Base-by-base conservation (phyloP, 1,139 yeast genomes). In the Lodderomyces oxycetoniae region DNA sequence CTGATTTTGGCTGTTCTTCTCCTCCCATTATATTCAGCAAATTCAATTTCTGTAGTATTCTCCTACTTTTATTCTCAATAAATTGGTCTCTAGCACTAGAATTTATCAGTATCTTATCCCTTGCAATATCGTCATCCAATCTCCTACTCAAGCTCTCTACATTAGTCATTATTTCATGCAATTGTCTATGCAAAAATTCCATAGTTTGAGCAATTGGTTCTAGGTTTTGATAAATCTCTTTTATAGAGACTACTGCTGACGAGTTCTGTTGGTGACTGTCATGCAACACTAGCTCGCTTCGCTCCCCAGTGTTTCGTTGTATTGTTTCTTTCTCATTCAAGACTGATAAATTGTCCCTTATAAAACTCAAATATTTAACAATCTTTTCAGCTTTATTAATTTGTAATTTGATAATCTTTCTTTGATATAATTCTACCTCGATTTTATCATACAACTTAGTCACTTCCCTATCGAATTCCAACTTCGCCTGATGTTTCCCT, bases 371-470 rank as follows among this genome's bases (percentile, higher is more conserved):
- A n/a, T 59, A 52, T 19, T 47, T 48, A 8, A 65, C 44, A 14
- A 75, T 45, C 39, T 58, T 59, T 29, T 49, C 48, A 12, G 70
- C 71, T 40, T 64, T 67, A 26, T 49, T 45, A 10, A 71, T 44
- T 35, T 71, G 74, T 21, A 63, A 51, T 30, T 61, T 59, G 35
- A 77, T 49, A 15, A 63, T 45, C 41, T 63, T 63, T 32, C 77
- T 63, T 30, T 75, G 48, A 25, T 62, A 57, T 29, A 74, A 57
- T 44, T 76, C 78, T 30, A 54, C 40, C 32, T 61, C 53, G n/a
- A 79, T 65, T 32, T 69, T 66, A 19, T 54, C 54, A 25, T 72
- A 59, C 6, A 76, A 39, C 23, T 55, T 44, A 13, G 35, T 42
- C 3, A 77, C 64, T 35, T 59, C 50, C 1, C 52, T 44, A 42